Evolutionary conservation across 345 rosid species (phyloP), one percentile per base, ranked within the genome.

Genomic region (Citrus trifoliata): DNA sequence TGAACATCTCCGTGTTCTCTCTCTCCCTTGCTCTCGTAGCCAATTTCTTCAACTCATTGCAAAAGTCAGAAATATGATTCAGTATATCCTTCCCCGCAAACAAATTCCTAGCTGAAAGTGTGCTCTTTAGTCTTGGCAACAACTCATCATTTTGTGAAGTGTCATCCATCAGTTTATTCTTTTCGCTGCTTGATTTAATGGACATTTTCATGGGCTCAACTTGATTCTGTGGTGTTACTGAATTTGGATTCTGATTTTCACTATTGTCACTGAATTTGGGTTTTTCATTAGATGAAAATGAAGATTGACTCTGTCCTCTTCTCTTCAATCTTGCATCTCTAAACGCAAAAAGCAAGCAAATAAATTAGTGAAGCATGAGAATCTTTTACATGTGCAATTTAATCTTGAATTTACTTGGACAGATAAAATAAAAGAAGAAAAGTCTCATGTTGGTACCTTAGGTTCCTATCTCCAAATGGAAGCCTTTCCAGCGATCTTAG

Each of bases 21-120:
- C 87, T 88, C 82, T 89, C 97, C 82, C 85, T 91, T 4, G 87
- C 86, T 73, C 93, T 88, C 9, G 85, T 84, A 0, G 98, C 94
- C 81, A 96, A 73, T 80, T 88, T 93, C 97, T 93, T 93, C 82
- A 94, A 67, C 76, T 91, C 98, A 53, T 83, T 87, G 83, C 97
- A 94, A 60, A 96, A 94, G 51, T 94, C 98, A 1, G 92, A 85
- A 73, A 96, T 90, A 76, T 94, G 99, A 10, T 82, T 82, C 2
- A 96, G 77, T 78, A 94, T 89, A 74, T 93, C 96, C 79, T 82
- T 90, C n/a, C 98, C 97, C 0, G 88, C 91, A 55, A 94, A 94
- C 79, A 96, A 84, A 77, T 94, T 94, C 81, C 92, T 89, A 0
- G 97, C 93, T 19, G 99, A 96, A 24, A 89, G 80, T 9, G 93